Percentiles rank a stretch among this genome's conserved stretches.
Conservation (phyloP, 768 basidiomycete species). For the Hydnum rufescens region DNA sequence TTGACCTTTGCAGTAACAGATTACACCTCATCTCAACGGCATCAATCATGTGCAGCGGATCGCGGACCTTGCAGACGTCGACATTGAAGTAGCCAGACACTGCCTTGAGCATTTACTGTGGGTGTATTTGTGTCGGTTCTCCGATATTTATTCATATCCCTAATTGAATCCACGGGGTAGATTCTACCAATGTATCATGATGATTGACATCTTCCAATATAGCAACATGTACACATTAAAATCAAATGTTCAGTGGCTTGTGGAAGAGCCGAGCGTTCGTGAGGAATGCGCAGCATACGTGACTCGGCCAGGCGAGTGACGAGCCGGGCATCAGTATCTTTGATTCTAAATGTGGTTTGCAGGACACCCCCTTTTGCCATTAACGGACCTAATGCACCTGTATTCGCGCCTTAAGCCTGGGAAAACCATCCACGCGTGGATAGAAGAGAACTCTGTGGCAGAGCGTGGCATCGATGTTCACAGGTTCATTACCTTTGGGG, state of each 20-base stretch:
- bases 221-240: conserved; percentile 93
- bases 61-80: conserved; percentile 79
- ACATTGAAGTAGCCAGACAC: conserved; percentile 58
- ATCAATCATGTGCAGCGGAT: conserved; percentile 82
- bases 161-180: conserved; percentile 22
- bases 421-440: conserved; percentile 73
- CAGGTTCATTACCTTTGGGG: conserved; percentile 91
- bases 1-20: conserved; percentile 21
- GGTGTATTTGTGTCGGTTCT: conserved; percentile 15
- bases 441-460: conserved; percentile 52
- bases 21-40: conserved; percentile 72
- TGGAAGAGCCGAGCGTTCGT: conserved; percentile 63
- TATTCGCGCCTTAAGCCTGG: conserved; percentile 78
- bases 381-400: conserved; percentile 69
- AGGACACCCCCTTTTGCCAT: conserved; percentile 42
- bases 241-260: conserved; percentile 73
- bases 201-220: conserved; percentile 91
- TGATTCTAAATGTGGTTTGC: not conserved
- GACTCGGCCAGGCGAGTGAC: conserved; percentile 36
- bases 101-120: conserved; percentile 86
- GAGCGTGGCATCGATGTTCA: conserved; percentile 68
- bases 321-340: conserved; percentile 3
- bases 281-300: conserved; percentile 89
- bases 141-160: not conserved
- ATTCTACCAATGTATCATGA: conserved; percentile 94